These are phyloP conservation scores for Petunia secreta DNA, from an alignment of 257 asterid species.

Conservation along the genomic window DNA sequence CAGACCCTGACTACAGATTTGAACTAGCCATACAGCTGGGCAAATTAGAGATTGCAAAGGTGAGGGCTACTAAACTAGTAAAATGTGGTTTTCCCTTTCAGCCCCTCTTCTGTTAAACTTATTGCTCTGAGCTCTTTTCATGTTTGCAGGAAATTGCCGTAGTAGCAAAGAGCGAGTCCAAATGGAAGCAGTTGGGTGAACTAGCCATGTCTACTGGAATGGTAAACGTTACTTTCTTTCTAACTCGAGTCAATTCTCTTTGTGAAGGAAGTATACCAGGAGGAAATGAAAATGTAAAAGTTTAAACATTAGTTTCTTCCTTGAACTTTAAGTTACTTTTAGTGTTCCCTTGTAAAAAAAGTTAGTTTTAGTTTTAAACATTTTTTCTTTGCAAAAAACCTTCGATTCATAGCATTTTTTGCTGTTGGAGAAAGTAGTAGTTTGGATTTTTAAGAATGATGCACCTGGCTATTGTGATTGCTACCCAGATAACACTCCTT, in stretches of 20 bases:
- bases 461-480: not conserved
- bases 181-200: conserved; percentile 99
- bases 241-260: not conserved
- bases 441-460: not conserved
- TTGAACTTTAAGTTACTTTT: conserved; percentile 2
- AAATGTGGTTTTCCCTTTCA: not conserved
- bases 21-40: conserved; percentile 94
- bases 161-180: conserved; percentile 77
- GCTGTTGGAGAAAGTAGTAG: not conserved
- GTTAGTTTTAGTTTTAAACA: too few relatives aligned
- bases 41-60: conserved; percentile 87
- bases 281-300: not conserved
- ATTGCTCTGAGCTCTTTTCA: conserved; percentile 7
- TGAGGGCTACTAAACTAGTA: conserved; percentile 34
- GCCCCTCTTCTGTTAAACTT: not conserved
- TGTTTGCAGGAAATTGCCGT: conserved; percentile 76
- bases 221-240: conserved; percentile 49
- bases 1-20: conserved; percentile 95
- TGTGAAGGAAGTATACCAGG: conserved; percentile 1
- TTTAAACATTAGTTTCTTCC: not conserved
- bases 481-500: not conserved
- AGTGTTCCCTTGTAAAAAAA: not conserved
- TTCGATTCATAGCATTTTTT: not conserved
- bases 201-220: conserved; percentile 92
- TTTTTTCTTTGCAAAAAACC: not conserved